Evolutionary conservation across 306 rosid genomes (phyloP), one percentile per base, ranked within the genome.

Genomic region (Pachyrhizus erosus): DNA sequence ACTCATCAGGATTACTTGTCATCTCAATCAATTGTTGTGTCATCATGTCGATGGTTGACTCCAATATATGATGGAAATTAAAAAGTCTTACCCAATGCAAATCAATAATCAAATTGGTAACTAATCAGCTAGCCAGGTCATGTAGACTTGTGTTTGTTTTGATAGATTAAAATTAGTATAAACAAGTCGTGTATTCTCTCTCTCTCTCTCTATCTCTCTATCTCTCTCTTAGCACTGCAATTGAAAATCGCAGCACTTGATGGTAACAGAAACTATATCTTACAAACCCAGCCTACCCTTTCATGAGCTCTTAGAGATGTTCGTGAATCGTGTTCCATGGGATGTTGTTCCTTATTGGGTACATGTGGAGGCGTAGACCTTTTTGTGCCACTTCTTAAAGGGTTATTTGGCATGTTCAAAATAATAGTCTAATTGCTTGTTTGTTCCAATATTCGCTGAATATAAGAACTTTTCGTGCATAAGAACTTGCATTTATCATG

Each of bases 221-320:
- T 21, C 27, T 17, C 10, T 34, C 20, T 62, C 64, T 24, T 12
- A 26, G 75, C 18, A 49, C 9, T 54, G 70, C 7, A 54, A n/a
- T 55, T 55, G 70, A 70, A 79, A 23, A 0, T 57, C 57, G 49
- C 77, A 27, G 10, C 37, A 55, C 15, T 11, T 40, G 77, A 80
- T 70, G 17, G 70, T 60, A 67, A 70, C 60, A 24, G 23, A 69
- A 70, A 54, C 70, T 40, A 40, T 69, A 23, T 14, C 43, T 20
- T 70, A 76, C 23, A 42, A 7, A 48, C 11, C 33, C 70, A 27
- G 18, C 46, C 45, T 83, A 85, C 54, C 92, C 89, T 69, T 87
- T 85, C 89, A 82, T 9, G 18, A 40, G 14, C 75, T 39, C 88
- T 57, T 80, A 87, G 87, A 71, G 89, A 51, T 84, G 42, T n/a